Percentiles rank a stretch among this genome's conserved stretches.
phyloP scores from a whole-genome alignment of 2,329 filamentous ascomycete species.

The Clarireedia sp. region DNA sequence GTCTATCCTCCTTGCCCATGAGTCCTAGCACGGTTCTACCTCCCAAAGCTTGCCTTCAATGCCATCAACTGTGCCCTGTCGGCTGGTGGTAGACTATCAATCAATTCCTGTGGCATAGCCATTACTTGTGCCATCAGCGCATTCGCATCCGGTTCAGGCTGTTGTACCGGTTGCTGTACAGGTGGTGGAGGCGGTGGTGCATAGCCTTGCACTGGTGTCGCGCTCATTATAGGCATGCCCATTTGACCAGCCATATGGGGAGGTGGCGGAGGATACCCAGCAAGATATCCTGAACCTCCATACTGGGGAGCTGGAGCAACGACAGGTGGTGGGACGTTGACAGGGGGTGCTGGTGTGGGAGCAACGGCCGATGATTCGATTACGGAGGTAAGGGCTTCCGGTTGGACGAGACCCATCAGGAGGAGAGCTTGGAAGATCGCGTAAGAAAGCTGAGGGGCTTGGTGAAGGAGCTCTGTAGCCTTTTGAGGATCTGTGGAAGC shows the following conservation, averaged over 20 bases:
- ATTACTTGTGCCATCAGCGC: constrained; percentile 75
- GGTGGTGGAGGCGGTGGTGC: constrained; percentile 20
- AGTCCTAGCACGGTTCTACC: not conserved
- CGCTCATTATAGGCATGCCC: constrained; percentile 29
- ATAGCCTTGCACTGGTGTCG: constrained; percentile 40
- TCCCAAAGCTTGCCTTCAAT: constrained; percentile 42
- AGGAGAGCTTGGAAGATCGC: constrained; percentile 92
- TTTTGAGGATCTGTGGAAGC: constrained; percentile 74
- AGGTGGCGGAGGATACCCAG: constrained; percentile 33
- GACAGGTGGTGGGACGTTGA: constrained; percentile 23
- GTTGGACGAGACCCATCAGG: constrained; percentile 86
- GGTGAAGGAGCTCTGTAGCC: constrained; percentile 76
- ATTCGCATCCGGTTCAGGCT: constrained; percentile 51
- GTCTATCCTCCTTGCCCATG: too few relatives aligned
- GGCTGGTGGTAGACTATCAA: constrained; percentile 68
- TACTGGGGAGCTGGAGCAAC: constrained; percentile 23
- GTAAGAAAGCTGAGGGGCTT: constrained; percentile 87
- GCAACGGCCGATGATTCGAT: constrained; percentile 49
- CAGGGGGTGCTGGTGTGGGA: constrained; percentile 36
- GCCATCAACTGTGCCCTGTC: constrained; percentile 74
- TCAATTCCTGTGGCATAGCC: constrained; percentile 69
- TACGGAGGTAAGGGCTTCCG: constrained; percentile 71
- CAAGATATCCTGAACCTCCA: constrained; percentile 30
- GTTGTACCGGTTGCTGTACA: constrained; percentile 34
- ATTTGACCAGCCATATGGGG: constrained; percentile 31